Evolutionary conservation across 495 filamentous ascomycete species (phyloP).

Genomic region (Aeminium ludgeri): DNA sequence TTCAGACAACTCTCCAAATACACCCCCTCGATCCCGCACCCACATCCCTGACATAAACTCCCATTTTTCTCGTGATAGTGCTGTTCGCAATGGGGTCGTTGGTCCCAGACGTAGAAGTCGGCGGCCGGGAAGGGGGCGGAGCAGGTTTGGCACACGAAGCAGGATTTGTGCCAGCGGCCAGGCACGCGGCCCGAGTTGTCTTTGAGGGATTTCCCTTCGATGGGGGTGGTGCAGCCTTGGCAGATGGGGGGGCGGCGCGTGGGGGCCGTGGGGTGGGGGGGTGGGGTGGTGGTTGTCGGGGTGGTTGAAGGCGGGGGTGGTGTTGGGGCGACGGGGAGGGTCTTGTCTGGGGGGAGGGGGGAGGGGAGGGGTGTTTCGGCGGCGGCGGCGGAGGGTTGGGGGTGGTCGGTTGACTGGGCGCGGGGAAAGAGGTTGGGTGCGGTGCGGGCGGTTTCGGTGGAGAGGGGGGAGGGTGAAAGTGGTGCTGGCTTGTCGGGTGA

Average conservation of each 20-base stretch:
- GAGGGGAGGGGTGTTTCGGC: neutral
- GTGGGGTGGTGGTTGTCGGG: conserved; percentile 6
- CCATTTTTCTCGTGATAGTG: conserved; percentile 89
- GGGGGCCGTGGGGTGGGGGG: conserved; percentile 1
- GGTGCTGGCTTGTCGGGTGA: no score
- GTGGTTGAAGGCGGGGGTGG: conserved; percentile 4
- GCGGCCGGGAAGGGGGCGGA: conserved; percentile 62
- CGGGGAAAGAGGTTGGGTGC: no score
- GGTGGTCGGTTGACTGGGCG: conserved; percentile 4
- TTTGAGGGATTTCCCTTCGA: conserved; percentile 82
- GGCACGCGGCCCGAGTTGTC: conserved; percentile 87
- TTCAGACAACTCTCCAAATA: conserved; percentile 88
- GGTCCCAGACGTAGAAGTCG: conserved; percentile 81
- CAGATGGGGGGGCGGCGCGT: conserved; percentile 33
- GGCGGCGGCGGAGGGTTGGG: conserved; percentile 4
- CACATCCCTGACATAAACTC: conserved; percentile 64
- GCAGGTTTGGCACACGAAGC: conserved; percentile 85
- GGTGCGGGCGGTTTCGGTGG: no score
- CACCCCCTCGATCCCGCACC: conserved; percentile 77
- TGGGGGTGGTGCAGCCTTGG: conserved; percentile 60
- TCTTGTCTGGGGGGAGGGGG: neutral
- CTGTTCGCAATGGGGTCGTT: conserved; percentile 75
- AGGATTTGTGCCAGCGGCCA: conserved; percentile 82
- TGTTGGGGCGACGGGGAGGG: neutral
- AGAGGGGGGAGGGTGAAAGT: no score